phyloP scores from a whole-genome alignment of 2,329 filamentous ascomycete species.

The Emergomyces orientalis region DNA sequence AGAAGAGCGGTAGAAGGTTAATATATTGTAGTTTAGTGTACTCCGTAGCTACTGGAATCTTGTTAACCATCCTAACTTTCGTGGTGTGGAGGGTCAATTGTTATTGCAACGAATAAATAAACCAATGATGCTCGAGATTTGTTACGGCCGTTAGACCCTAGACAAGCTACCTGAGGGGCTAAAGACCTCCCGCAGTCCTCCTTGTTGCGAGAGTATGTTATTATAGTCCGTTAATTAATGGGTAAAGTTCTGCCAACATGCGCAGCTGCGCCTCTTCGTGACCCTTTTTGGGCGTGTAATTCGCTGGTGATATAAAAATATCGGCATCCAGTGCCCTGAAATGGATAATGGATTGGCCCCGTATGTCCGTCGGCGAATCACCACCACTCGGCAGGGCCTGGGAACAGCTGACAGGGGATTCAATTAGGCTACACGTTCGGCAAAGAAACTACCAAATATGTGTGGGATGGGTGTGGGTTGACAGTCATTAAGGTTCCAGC shows the following conservation, averaged over 20 bases:
- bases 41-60: not conserved
- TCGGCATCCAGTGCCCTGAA: too few relatives aligned
- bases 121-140: not conserved
- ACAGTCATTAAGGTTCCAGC: not conserved
- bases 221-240: too few relatives aligned
- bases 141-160: not conserved
- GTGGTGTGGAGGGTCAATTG: not conserved
- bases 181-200: too few relatives aligned
- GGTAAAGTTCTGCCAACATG: not conserved
- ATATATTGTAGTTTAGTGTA: not conserved
- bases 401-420: too few relatives aligned
- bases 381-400: too few relatives aligned
- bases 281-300: not conserved
- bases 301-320: too few relatives aligned
- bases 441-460: too few relatives aligned
- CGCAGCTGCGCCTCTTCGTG: not conserved
- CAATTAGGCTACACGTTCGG: too few relatives aligned
- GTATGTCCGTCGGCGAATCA: too few relatives aligned
- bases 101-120: not conserved
- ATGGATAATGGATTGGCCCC: too few relatives aligned
- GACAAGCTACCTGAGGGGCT: too few relatives aligned
- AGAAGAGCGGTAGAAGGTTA: not conserved
- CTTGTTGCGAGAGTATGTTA: too few relatives aligned
- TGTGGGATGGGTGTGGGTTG: not conserved
- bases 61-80: not conserved